Evolutionary conservation across 177 flowering plant genomes (phyloP), one percentile per base, ranked within the genome.

Genomic region (Vitis hybrid): DNA sequence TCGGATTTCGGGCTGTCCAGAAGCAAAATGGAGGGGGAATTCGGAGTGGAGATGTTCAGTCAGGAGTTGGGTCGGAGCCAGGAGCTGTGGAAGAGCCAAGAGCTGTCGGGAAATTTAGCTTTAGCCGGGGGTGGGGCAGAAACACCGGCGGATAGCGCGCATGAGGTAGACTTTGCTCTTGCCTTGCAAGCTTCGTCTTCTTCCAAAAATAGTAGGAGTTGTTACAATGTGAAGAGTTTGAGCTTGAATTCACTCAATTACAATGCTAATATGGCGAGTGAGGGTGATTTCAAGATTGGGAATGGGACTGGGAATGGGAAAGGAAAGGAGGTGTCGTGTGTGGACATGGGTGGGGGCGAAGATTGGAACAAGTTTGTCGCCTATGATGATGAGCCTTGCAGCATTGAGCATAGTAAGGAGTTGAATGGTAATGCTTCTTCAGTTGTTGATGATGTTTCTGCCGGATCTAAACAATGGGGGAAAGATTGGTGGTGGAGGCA

Each of bases 401-500:
- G 88, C 70, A 52, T 77, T 69, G 90, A 85, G 65, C 88, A 85
- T 68, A 84, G 92, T 61, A 87, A 87, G 69, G 94, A 91, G 78
- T 74, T 92, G 79, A 83, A 75, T 50, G 50, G 46, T 58, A 75
- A 64, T 73, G 69, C 77, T 54, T 75, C 75, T 49, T 64, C 70
- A 12, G 70, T 65, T 11, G 70, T 21, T 32, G 90, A 85, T 60
- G 85, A 81, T 58, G 58, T 40, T 40, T 40, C 70, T 0, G 60
- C 24, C 11, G 73, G 74, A 57, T 48, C 73, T 5, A 85, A 85
- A 73, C 97, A 87, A 71, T 94, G 97, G 93, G 98, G 98, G 10
- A 89, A 83, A 65, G 98, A 96, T 80, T 96, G 99, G 99, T 96
- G 98, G 99, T 96, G 99, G 99, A 96, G 73, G 60, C 99, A 96